A percentile compares a stretch with the other conserved stretches of the same genome.
Evolutionary conservation across 805 yeast genomes (phyloP).

Genomic region (Hanseniaspora singularis): DNA sequence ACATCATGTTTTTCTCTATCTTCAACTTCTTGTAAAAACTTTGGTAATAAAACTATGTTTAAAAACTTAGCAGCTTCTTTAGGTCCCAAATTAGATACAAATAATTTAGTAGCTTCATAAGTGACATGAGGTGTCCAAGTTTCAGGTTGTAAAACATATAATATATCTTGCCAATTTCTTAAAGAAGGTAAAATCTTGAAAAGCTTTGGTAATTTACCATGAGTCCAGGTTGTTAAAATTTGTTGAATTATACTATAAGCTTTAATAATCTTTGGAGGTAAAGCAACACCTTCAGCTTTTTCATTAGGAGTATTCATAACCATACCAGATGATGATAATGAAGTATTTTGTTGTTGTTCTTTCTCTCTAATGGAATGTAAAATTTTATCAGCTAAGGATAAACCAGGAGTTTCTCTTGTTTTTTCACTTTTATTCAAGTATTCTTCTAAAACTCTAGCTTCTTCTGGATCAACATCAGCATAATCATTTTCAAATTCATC

Average conservation of each 20-base stretch:
- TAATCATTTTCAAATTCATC: conserved; percentile 49
- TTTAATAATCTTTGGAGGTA: conserved; percentile 92
- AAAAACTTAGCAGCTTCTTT: conserved; percentile 81
- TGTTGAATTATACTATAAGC: conserved; percentile 89
- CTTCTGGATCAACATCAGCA: conserved; percentile 57
- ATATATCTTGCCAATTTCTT: conserved; percentile 88
- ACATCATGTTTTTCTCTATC: conserved; percentile 63
- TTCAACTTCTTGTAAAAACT: conserved; percentile 61
- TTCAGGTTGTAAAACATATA: conserved; percentile 85
- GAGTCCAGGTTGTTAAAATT: conserved; percentile 75
- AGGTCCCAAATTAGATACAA: conserved; percentile 80
- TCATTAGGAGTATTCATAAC: conserved; percentile 18
- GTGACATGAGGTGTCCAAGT: conserved; percentile 91
- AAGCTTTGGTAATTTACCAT: conserved; percentile 92
- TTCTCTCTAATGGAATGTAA: conserved; percentile 79
- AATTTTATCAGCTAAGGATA: conserved; percentile 82
- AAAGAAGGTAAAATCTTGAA: conserved; percentile 90
- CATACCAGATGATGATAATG: conserved; percentile 15
- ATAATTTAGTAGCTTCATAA: conserved; percentile 87
- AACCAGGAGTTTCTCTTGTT: conserved; percentile 32
- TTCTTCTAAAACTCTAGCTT: conserved; percentile 70
- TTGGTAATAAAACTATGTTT: conserved; percentile 51
- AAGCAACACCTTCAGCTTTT: conserved; percentile 60
- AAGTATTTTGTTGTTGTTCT: conserved; percentile 30
- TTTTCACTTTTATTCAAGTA: conserved; percentile 42